Base-by-base conservation (phyloP, 305 asterid species). In the Fraxinus nigra region DNA sequence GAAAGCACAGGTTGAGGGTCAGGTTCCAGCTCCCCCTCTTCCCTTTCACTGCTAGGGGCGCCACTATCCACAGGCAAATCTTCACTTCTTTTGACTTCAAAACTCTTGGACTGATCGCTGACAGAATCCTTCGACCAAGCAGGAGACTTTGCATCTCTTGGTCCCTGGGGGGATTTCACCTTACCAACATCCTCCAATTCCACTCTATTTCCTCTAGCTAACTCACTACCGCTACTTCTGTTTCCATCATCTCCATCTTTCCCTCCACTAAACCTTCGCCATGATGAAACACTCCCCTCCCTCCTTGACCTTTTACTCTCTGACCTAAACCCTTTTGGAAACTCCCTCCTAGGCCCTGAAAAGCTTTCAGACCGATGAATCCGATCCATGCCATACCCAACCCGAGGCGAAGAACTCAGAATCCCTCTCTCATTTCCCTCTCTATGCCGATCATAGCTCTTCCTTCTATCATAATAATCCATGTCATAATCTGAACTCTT, bases 1-100 rank as follows among this genome's bases (percentile, higher is more conserved):
- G 81, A 14, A 79, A 93, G 83, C 40, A 78, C 82, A 13, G 86
- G 92, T 79, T 88, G 91, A 78, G 92, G 98, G 78, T 95, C 98
- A 40, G 97, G 99, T 76, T 92, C 97, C 82, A 95, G 89, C 82
- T 95, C 99, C 81, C 99, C 99, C 88, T 95, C 99, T 81, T 95
- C 99, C 84, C 90, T 91, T 78, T 95, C 99, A 82, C 94, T 91
- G 87, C 91, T 87, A 72, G 87, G 92, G 32, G 93, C 94, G 51
- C 89, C 86, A 82, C 93, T 94, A 83, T 93, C 94, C 72, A 87
- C 90, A 0, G 88, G 92, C 83, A 89, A 73, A 74, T 91, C 93
- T 24, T 90, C 97, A 82, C 79, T 84, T 85, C 85, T 92, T 91
- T 91, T 94, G 80, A 91, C 82, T 83, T 95, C 98, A 51, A 89